These are phyloP conservation scores for Chlamydomonas sp. DNA, from an alignment of 139 green algal genomes.

Conservation along the genomic window DNA sequence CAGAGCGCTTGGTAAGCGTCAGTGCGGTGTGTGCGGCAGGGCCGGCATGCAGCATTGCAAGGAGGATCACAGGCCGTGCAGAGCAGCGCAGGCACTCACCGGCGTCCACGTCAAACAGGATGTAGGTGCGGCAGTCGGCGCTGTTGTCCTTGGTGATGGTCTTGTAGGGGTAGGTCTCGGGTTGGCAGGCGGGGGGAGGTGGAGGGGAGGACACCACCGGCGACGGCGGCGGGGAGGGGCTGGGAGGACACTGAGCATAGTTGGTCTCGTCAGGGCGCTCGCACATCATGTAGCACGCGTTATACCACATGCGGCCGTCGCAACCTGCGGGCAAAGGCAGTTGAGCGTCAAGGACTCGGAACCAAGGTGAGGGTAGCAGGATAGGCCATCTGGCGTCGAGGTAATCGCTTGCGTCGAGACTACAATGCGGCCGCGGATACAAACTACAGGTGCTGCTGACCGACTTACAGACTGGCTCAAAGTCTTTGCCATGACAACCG, in stretches of 20 bases:
- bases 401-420: too few species aligned
- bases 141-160: neutral
- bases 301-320: constrained; percentile 27
- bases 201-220: neutral
- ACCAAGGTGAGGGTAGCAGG: too few species aligned
- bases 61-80: too few species aligned
- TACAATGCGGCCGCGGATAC: too few species aligned
- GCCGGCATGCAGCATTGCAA: too few species aligned
- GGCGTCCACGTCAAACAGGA: neutral
- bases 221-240: neutral
- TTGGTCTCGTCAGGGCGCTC: neutral
- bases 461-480: too few species aligned
- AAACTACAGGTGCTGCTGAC: too few species aligned
- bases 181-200: neutral
- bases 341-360: too few species aligned
- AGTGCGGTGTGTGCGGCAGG: too few species aligned
- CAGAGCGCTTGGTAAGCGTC: too few species aligned
- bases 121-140: neutral
- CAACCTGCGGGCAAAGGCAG: neutral
- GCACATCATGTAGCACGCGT: constrained; percentile 25
- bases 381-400: too few species aligned
- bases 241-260: neutral
- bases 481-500: too few species aligned
- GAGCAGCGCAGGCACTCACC: neutral
- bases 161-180: neutral